Base-by-base conservation (phyloP, 352 stramenopile species). In the Pythium chondricola region DNA sequence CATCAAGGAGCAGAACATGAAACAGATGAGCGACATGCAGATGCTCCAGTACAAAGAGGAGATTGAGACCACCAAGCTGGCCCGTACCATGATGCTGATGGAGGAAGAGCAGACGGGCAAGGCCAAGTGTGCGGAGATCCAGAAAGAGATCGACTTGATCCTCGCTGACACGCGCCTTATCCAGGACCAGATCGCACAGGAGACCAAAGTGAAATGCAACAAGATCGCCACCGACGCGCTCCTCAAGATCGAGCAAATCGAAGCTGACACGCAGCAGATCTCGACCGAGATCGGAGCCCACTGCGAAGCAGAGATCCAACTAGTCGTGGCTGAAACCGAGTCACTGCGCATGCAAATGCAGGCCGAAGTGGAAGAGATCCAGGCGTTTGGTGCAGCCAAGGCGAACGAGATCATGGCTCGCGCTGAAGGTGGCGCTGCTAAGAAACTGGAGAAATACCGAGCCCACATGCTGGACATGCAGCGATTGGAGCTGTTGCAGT, bases 11-110 rank as follows among this genome's bases (percentile, higher is more conserved):
- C 71, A 88, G 51, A 82, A 71, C 44, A 88, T 88, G 79, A 82
- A 88, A 57, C 79, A 86, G 49, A 74, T 85, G 55, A 77, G 66
- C 53, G 74, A 82, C 57, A 85, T 91, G 79, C 72, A 85, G 58
- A 55, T 78, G 56, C 61, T 91, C n/a, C 56, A 66, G 43, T 74
- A 71, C 58, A 71, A 74, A 56, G 66, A 77, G 38, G 67, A 74
- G 60, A 74, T 77, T 31, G 65, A 78, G 36, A 74, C 65, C 36
- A 72, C 65, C 20, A 76, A 79, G 40, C 46, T 85, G 8, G 65
- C 69, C 27, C 72, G 73, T 13, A 52, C 43, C 26, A 74, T 79
- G 65, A 65, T 71, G 58, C 41, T 74, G 11, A 65, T 79, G 39
- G 72, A 92, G 39, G 75, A 88, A 48, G 69, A 80, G 47, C 69